A percentile compares a stretch with the other conserved stretches of the same genome.
phyloP scores from a whole-genome alignment of 306 rosid species.

The Myrica gale region DNA sequence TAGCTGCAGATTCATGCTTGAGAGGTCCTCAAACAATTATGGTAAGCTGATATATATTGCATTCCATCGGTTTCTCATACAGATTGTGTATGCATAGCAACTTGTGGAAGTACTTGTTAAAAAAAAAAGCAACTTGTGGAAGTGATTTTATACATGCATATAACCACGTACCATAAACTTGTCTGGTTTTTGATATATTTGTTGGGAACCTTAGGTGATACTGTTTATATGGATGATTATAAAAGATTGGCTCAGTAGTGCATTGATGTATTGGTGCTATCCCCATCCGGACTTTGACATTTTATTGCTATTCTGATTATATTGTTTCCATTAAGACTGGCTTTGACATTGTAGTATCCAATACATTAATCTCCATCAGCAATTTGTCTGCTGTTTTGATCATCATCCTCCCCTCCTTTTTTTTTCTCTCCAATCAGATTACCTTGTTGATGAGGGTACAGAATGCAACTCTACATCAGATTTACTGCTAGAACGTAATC shows the following conservation, averaged over 20 bases:
- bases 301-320: not conserved
- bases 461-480: conserved; percentile 94
- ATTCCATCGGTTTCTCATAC: not conserved
- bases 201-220: not conserved
- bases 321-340: not conserved
- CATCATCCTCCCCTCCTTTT: conserved; percentile 9
- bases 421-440: conserved; percentile 57
- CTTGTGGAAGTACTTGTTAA: not conserved
- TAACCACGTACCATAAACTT: not conserved
- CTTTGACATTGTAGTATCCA: not conserved
- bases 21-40: conserved; percentile 84
- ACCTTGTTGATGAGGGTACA: conserved; percentile 98
- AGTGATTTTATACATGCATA: not conserved
- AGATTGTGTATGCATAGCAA: not conserved
- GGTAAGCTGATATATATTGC: conserved; percentile 48
- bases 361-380: conserved; percentile 1
- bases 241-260: not conserved
- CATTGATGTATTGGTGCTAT: not conserved
- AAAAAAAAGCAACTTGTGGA: too few relatives aligned
- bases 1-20: conserved; percentile 89
- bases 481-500: conserved; percentile 78
- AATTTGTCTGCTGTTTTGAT: conserved; percentile 12
- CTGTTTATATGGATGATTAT: not conserved
- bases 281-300: not conserved
- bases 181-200: not conserved